Evolutionary conservation across 2,329 filamentous ascomycete genomes (phyloP).

Genomic region (Sporothrix curviconia): DNA sequence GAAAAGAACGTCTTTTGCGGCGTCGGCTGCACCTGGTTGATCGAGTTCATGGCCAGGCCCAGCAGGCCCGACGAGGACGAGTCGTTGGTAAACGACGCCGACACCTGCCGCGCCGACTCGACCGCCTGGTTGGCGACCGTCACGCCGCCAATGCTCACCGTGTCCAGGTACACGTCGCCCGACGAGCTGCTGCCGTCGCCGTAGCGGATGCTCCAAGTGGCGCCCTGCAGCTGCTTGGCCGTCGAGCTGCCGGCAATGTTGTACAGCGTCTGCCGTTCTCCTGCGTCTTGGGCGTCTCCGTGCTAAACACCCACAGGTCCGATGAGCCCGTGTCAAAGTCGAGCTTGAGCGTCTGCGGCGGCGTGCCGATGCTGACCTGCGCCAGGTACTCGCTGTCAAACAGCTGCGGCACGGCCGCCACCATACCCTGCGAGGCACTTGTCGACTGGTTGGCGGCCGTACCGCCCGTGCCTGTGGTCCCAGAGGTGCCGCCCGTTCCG

Average conservation of each 20-base stretch:
- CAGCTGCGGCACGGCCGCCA: constrained; percentile 38
- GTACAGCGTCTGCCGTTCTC: constrained; percentile 34
- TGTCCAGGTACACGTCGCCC: constrained; percentile 38
- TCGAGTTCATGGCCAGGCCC: constrained; percentile 36
- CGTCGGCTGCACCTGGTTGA: constrained; percentile 38
- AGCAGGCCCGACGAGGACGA: constrained; percentile 36
- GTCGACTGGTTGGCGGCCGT: neutral
- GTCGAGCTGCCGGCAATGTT: constrained; percentile 32
- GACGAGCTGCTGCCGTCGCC: constrained; percentile 35
- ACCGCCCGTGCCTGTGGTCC: neutral
- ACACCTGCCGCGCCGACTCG: constrained; percentile 37
- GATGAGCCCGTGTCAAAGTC: constrained; percentile 64
- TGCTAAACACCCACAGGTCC: constrained; percentile 51
- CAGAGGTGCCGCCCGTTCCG: neutral
- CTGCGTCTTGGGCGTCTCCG: constrained; percentile 27
- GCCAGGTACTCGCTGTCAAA: constrained; percentile 46
- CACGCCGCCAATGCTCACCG: constrained; percentile 36
- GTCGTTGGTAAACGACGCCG: constrained; percentile 32
- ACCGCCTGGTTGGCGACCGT: constrained; percentile 37
- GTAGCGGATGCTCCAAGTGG: constrained; percentile 35
- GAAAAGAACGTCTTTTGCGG: constrained; percentile 37
- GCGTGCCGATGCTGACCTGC: constrained; percentile 53
- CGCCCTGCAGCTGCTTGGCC: constrained; percentile 27
- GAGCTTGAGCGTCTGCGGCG: constrained; percentile 48
- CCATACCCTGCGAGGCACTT: constrained; percentile 24